Conservation (phyloP, 495 filamentous ascomycete genomes). For the Penicillium silybi region DNA sequence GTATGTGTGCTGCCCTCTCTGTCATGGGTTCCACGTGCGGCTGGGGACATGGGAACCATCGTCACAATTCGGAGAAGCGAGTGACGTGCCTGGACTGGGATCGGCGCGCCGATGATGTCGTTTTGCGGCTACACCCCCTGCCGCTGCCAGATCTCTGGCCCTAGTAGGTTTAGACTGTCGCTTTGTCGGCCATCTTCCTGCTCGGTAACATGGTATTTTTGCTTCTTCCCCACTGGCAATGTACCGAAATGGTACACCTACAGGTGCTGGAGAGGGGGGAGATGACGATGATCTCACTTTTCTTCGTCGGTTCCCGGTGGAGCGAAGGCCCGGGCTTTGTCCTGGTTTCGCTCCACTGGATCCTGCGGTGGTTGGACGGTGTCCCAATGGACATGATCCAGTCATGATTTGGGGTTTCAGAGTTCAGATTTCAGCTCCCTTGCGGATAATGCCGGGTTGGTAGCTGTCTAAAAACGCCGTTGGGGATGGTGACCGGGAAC, state of each 20-base stretch:
- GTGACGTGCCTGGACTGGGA: slow-evolving; percentile 17
- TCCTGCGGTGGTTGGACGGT: background rate
- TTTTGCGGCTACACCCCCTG: slow-evolving; percentile 6
- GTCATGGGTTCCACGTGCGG: slow-evolving; percentile 6
- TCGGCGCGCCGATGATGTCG: slow-evolving; percentile 25
- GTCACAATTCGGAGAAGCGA: background rate
- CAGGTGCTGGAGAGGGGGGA: background rate
- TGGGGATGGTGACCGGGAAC: background rate
- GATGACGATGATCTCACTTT: slow-evolving; percentile 1
- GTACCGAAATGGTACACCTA: slow-evolving; percentile 5
- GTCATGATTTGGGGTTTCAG: background rate
- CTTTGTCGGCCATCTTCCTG: background rate
- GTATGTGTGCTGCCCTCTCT: background rate
- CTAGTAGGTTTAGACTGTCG: background rate
- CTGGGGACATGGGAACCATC: background rate
- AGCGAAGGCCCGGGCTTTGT: background rate
- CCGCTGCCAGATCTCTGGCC: slow-evolving; percentile 13
- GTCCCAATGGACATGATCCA: background rate
- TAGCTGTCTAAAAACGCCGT: background rate
- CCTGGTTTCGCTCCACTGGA: slow-evolving; percentile 5
- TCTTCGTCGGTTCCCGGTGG: slow-evolving; percentile 1
- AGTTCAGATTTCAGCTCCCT: background rate
- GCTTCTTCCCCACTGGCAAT: slow-evolving; percentile 1
- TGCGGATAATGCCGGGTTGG: background rate
- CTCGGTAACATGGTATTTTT: background rate